These are phyloP conservation scores for Solanum clarkiae DNA, from an alignment of 257 asterid genomes.

Conservation along the genomic window DNA sequence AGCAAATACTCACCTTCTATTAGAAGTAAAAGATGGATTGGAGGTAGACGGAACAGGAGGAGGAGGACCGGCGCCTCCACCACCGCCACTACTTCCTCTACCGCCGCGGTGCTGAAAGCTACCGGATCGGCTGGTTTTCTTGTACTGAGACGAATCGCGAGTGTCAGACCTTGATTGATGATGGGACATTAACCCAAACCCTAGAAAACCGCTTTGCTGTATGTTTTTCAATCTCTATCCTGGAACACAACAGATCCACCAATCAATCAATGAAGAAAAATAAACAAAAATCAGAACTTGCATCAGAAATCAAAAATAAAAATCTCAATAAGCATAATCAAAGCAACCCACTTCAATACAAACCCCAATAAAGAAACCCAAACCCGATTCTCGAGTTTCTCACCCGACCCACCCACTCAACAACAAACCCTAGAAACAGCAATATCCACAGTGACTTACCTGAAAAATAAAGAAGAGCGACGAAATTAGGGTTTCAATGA, in stretches of 20 bases:
- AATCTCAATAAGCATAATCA: neutral
- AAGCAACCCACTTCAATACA: neutral
- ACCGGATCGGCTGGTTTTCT: conserved; percentile 22
- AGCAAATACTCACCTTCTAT: conserved; percentile 12
- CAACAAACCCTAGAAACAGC: neutral
- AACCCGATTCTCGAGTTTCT: neutral
- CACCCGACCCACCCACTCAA: neutral
- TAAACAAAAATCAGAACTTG: conserved; percentile 5
- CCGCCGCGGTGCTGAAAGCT: conserved; percentile 20
- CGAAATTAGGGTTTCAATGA: conserved; percentile 8
- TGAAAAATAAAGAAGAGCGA: neutral
- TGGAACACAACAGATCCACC: conserved; percentile 28
- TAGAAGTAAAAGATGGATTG: conserved; percentile 9
- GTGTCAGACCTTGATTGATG: conserved; percentile 29
- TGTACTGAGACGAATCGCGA: conserved; percentile 26
- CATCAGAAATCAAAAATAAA: neutral
- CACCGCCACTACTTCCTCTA: conserved; percentile 18
- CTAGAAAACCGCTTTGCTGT: conserved; percentile 7
- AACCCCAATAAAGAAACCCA: neutral
- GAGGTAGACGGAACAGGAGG: conserved; percentile 5
- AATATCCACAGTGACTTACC: neutral
- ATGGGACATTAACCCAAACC: conserved; percentile 30
- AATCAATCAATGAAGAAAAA: conserved; percentile 12
- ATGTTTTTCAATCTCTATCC: neutral
- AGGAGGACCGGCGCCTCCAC: conserved; percentile 10